Conservation (phyloP, 108 stramenopile species). For the Cylindrotheca closterium region DNA sequence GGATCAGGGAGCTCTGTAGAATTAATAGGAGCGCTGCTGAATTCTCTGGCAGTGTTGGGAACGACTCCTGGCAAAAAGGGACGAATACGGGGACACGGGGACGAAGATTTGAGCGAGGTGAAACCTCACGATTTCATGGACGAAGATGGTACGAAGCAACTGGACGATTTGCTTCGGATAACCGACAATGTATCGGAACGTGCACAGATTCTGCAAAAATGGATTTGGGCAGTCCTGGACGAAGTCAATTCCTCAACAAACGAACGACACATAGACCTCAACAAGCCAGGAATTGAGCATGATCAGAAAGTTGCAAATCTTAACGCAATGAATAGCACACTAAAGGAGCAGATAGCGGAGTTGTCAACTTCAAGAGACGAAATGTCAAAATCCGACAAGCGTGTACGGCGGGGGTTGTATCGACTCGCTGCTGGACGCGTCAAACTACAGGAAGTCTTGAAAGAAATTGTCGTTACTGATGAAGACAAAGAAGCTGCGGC, state of each 20-base stretch:
- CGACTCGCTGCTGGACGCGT: constrained; percentile 67
- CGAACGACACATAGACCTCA: not conserved
- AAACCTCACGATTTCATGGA: not conserved
- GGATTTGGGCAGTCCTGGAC: constrained; percentile 49
- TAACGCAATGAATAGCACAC: constrained; percentile 18
- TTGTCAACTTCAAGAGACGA: constrained; percentile 68
- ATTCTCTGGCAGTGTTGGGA: constrained; percentile 30
- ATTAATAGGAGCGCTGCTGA: constrained; percentile 22
- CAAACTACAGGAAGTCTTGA: constrained; percentile 67
- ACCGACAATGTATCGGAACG: constrained; percentile 37
- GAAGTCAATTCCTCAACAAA: not conserved
- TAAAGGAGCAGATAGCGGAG: constrained; percentile 59
- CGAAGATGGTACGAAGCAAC: constrained; percentile 8
- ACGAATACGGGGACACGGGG: constrained; percentile 12
- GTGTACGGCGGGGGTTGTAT: constrained; percentile 78
- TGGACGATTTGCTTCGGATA: constrained; percentile 36
- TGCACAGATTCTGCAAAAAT: constrained; percentile 39
- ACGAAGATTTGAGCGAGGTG: constrained; percentile 8
- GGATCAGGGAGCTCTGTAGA: constrained; percentile 44
- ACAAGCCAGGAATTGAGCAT: not conserved
- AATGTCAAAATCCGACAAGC: constrained; percentile 58
- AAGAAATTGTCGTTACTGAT: constrained; percentile 51
- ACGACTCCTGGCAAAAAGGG: not conserved
- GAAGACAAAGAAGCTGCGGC: constrained; percentile 51
- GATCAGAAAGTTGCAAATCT: constrained; percentile 20